These are phyloP conservation scores for Cercophora samala DNA, from an alignment of 495 filamentous ascomycete species.

Conservation along the genomic window DNA sequence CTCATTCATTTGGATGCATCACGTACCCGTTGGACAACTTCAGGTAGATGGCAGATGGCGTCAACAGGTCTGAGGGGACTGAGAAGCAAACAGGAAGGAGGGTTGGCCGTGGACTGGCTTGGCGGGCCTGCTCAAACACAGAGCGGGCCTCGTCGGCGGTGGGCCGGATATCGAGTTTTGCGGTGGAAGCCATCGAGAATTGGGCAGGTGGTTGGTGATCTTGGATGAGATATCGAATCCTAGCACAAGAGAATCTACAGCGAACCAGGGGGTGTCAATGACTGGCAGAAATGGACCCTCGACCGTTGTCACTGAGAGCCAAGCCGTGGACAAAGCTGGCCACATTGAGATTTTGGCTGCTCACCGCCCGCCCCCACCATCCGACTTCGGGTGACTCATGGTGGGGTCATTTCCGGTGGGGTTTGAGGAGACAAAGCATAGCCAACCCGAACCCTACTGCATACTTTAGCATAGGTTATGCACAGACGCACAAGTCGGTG, in stretches of 20 bases:
- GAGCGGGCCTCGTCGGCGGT: conserved; percentile 25
- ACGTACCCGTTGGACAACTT: conserved; percentile 57
- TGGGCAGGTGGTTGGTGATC: neutral
- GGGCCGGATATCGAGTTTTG: conserved; percentile 32
- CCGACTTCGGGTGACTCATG: conserved; percentile 12
- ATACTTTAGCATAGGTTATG: no score
- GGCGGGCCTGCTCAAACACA: conserved; percentile 29
- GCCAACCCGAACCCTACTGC: no score
- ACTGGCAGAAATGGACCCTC: conserved; percentile 1
- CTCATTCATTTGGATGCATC: neutral
- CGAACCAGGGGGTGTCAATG: neutral
- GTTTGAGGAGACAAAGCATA: no score
- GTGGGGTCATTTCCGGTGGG: neutral
- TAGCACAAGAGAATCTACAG: neutral
- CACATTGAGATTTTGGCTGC: neutral
- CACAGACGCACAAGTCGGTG: no score
- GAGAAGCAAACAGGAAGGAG: conserved; percentile 81
- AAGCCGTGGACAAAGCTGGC: conserved; percentile 10
- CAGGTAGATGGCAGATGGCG: conserved; percentile 85
- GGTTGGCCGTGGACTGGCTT: conserved; percentile 51
- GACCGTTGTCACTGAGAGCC: neutral
- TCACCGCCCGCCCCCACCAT: conserved; percentile 6
- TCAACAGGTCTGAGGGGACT: conserved; percentile 86
- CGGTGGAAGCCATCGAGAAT: conserved; percentile 22
- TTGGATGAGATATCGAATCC: neutral